Base-by-base conservation (phyloP, 2,329 filamentous ascomycete species). In the Trichoderma guizhouense region DNA sequence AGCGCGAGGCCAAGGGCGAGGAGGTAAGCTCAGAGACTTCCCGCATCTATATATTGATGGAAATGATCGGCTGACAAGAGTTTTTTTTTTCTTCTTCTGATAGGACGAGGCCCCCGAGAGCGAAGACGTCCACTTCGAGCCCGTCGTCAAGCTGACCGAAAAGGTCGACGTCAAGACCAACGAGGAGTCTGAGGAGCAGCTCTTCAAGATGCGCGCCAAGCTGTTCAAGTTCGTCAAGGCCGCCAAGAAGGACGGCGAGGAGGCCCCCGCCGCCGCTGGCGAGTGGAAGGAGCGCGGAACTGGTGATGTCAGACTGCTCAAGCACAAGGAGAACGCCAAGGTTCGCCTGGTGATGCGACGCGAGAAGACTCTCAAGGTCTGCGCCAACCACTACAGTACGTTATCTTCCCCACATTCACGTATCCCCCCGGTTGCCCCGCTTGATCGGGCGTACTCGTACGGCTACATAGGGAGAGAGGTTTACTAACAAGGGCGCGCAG, bases 271-370 rank as follows among this genome's bases (percentile, higher is more conserved):
- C 68, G 14, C 68, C 69, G 90, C 88, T 78, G 92, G 92, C 83
- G 96, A 98, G 87, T 99, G 96, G 96, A 99, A 98, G 89, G 96
- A 99, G 90, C 92, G 96, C 81, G 96, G 96, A 76, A 98, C 96
- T 76, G 96, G 96, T 79, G 95, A 98, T 79, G 95, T 98, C 75
- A 91, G 95, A 80, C 89, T 99, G 83, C 88, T 99, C 81, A 98
- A 98, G 91, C 96, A 99, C 89, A 96, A 94, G 89, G 95, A 98
- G 87, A 98, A 97, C 83, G 91, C 92, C 85, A 98, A 98, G 92
- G 97, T 95, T 72, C 91, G 96, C 78, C 87, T 99, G 79, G 96
- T 99, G 78, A 99, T 99, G 96, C 93, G 96, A 83, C 90, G 96
- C 82, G 96, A 99, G 88, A 98, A 98, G 93, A 99, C 96, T 74